phyloP scores from a whole-genome alignment of 2,329 filamentous ascomycete species.

The Neophaeococcomyces mojaviensis region DNA sequence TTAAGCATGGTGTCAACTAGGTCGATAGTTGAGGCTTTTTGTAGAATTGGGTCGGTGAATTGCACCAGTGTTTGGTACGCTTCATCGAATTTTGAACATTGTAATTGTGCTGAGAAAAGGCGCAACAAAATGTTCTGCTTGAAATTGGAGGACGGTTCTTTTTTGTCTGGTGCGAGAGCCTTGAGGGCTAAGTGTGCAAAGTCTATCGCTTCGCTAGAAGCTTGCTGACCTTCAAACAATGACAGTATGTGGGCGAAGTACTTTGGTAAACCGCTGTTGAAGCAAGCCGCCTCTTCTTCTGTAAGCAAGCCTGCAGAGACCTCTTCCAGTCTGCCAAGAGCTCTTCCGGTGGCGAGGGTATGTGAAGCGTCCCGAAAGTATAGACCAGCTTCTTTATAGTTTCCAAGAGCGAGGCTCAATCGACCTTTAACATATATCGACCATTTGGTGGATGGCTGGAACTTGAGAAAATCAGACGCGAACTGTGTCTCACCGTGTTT shows the following conservation, averaged over 20 bases:
- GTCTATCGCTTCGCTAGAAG: conserved; percentile 73
- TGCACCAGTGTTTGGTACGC: conserved; percentile 73
- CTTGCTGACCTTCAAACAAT: conserved; percentile 70
- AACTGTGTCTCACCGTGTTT: conserved; percentile 59
- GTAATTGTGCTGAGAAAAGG: conserved; percentile 73
- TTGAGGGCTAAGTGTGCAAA: conserved; percentile 72
- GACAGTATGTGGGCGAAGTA: conserved; percentile 83
- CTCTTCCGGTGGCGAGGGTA: conserved; percentile 35
- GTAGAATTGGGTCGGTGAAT: conserved; percentile 64
- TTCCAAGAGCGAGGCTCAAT: conserved; percentile 63
- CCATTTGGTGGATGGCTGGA: conserved; percentile 53
- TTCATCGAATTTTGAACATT: conserved; percentile 70
- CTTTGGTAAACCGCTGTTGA: conserved; percentile 65
- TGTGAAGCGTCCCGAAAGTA: conserved; percentile 78
- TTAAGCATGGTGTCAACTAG: conserved; percentile 48
- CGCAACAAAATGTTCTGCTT: conserved; percentile 70
- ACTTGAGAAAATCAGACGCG: conserved; percentile 58
- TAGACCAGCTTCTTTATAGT: conserved; percentile 63
- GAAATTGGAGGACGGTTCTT: conserved; percentile 31
- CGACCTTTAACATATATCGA: conserved; percentile 75
- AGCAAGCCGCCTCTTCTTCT: conserved; percentile 60
- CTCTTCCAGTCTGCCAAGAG: conserved; percentile 37
- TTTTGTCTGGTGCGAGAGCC: conserved; percentile 39
- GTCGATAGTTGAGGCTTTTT: conserved; percentile 61
- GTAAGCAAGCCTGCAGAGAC: conserved; percentile 59